A percentile compares a stretch with the other conserved stretches of the same genome.
phyloP scores from a whole-genome alignment of 2,329 filamentous ascomycete species.

The Verticillium isaacii region DNA sequence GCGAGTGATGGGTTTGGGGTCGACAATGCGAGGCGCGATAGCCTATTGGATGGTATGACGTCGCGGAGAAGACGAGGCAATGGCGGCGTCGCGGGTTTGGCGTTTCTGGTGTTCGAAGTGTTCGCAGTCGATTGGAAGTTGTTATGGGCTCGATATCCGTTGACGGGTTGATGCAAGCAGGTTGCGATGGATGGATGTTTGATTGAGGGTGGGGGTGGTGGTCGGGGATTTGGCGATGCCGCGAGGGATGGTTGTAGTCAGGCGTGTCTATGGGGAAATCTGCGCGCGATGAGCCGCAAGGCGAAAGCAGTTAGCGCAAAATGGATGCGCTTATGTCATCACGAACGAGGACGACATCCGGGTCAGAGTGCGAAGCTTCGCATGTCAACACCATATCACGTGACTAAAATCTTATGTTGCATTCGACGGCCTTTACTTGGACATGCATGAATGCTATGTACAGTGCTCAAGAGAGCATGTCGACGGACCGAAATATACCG shows the following conservation, averaged over 20 bases:
- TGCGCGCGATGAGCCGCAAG: slow-evolving; percentile 3
- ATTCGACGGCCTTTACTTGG: too few species aligned
- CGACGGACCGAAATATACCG: too few species aligned
- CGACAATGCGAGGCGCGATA: not conserved
- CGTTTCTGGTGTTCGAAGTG: not conserved
- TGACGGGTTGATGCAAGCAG: not conserved
- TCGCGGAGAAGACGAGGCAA: not conserved
- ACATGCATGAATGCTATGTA: too few species aligned
- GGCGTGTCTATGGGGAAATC: not conserved
- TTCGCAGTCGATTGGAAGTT: not conserved
- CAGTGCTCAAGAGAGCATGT: too few species aligned
- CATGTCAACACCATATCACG: not conserved
- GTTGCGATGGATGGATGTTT: not conserved
- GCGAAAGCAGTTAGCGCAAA: not conserved
- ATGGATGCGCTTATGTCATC: not conserved
- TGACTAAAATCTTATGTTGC: not conserved
- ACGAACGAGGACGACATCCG: not conserved
- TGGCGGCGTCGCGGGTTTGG: not conserved
- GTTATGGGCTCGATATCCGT: not conserved
- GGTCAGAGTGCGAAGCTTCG: too few species aligned
- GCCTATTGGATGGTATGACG: not conserved
- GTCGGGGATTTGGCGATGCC: not conserved
- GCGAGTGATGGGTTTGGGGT: not conserved
- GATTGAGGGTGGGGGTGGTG: not conserved
- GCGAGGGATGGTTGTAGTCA: slow-evolving; percentile 1